Base-by-base conservation (phyloP, 176 grass and related monocot genomes). In the Microstegium vimineum region DNA sequence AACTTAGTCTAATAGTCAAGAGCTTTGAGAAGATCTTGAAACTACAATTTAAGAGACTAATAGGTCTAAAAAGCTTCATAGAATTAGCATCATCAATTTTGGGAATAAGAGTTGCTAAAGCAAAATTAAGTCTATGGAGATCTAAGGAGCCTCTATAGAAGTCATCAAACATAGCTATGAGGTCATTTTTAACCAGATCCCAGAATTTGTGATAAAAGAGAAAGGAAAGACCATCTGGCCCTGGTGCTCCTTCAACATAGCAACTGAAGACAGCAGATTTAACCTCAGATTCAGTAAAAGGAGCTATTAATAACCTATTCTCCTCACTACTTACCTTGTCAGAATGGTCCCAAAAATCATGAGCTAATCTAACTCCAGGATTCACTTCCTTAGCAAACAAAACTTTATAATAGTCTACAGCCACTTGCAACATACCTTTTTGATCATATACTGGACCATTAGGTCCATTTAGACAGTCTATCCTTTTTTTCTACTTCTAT, bases 361-460 rank as follows among this genome's bases (percentile, higher is more conserved):
- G 0, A 3, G 0, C 41, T 4, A 43, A 0, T 2, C 2, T 43
- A 12, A 43, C 3, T 0, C 2, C 10, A 4, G 2, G n/a, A n/a
- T 2, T 41, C 7, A 3, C 37, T 4, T 43, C 41, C 15, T 45
- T 47, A 22, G 51, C 18, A 54, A 54, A 54, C 0, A 54, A 0
- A 0, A 22, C 8, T 2, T 54, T 54, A 8, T 54, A 54, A 0
- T 22, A 54, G 1, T 22, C 51, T 0, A 6, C 4, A 0, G 51
- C 18, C 8, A 54, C 6, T 0, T 2, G 0, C 17, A 54, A 2
- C 51, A 22, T 54, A 0, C 51, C 20, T 54, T 54, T 54, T 1
- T 22, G 1, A 1, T 54, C 51, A 18, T 22, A 6, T 2, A 43
- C 41, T 12, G 13, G 2, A 22, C 51, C 51, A 8, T 0, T 1